Evolutionary conservation across 345 rosid genomes (phyloP).

Genomic region (Brassica juncea): DNA sequence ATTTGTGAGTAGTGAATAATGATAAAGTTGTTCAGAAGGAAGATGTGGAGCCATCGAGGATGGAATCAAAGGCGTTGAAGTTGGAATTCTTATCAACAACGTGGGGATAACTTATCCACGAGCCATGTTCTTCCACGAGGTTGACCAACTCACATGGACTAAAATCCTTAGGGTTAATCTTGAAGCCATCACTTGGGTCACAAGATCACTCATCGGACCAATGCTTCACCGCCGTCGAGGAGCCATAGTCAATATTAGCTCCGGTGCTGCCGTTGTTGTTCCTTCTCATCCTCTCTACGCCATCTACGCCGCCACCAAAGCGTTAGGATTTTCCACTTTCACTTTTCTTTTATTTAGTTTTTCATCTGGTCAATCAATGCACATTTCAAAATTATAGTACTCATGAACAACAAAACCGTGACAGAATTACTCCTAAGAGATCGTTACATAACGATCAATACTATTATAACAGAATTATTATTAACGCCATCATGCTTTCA

Average conservation of each 20-base stretch:
- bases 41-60: conserved; percentile 48
- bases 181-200: conserved; percentile 60
- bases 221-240: conserved; percentile 75
- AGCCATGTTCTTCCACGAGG: conserved; percentile 82
- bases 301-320: conserved; percentile 92
- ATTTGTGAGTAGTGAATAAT: background rate
- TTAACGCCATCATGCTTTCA: no score
- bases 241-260: conserved; percentile 77
- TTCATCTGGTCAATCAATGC: background rate
- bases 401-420: no score
- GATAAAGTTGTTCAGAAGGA: conserved; percentile 14
- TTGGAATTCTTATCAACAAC: conserved; percentile 79
- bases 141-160: conserved; percentile 70
- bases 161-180: conserved; percentile 65
- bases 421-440: no score
- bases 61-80: conserved; percentile 52
- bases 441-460: no score
- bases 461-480: no score
- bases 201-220: conserved; percentile 56
- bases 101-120: conserved; percentile 79
- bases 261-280: conserved; percentile 76
- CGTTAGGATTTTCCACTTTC: conserved; percentile 49
- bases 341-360: background rate
- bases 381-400: background rate
- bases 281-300: conserved; percentile 95